Percentiles rank a stretch among this genome's conserved stretches.
Conservation (phyloP, 2,329 filamentous ascomycete species). For the Fusarium sp. region DNA sequence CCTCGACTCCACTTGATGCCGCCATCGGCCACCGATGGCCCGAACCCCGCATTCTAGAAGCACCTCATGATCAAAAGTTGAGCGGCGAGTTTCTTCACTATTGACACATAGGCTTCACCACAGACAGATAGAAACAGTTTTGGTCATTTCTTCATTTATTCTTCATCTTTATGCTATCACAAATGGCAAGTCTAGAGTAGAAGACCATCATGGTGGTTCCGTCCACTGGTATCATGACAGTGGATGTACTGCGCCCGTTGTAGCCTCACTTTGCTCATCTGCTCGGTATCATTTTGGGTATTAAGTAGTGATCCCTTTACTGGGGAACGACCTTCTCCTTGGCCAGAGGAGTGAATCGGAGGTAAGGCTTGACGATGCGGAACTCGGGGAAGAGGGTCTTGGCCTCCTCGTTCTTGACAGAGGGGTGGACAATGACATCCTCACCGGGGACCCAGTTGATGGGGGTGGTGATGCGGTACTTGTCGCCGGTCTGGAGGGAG, state of each 20-base stretch:
- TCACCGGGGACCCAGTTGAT: conserved; percentile 92
- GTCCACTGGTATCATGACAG: not conserved
- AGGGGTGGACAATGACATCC: conserved; percentile 91
- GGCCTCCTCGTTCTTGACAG: conserved; percentile 84
- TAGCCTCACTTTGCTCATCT: conserved; percentile 24
- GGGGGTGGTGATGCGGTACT: conserved; percentile 87
- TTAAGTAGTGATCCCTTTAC: conserved; percentile 16
- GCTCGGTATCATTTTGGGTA: conserved; percentile 38
- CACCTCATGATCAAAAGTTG: not conserved
- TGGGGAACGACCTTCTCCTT: conserved; percentile 56
- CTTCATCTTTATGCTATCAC: conserved; percentile 32
- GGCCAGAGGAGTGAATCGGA: conserved; percentile 76
- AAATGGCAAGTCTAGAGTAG: conserved; percentile 29
- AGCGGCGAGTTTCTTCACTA: not conserved
- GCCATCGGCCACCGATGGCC: conserved; percentile 31
- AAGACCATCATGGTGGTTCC: conserved; percentile 22
- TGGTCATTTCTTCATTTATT: conserved; percentile 40
- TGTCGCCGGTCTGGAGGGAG: conserved; percentile 85
- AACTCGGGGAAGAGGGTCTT: conserved; percentile 87
- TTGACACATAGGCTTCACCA: too few species aligned
- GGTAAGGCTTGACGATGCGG: conserved; percentile 75
- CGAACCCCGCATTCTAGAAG: conserved; percentile 20
- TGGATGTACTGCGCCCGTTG: conserved; percentile 26
- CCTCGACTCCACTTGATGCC: conserved; percentile 3
- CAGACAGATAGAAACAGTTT: not conserved